Percentiles rank a stretch among this genome's conserved stretches.
Conservation (phyloP, 176 grass and related monocot genomes). For the Lolium multiflorum region DNA sequence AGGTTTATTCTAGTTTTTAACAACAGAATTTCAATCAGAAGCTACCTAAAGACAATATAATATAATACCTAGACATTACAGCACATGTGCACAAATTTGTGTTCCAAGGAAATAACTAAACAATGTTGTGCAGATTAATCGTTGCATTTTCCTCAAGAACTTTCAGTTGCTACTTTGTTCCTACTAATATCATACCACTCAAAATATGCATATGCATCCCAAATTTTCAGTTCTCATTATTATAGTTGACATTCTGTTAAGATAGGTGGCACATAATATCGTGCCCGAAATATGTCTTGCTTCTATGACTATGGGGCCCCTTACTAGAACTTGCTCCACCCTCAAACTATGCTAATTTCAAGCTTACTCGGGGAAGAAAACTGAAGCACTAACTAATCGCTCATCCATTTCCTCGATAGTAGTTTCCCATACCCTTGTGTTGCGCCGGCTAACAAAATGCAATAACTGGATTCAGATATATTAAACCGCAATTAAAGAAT, state of each 20-base stretch:
- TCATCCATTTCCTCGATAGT: neutral
- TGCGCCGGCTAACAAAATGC: conserved; percentile 13
- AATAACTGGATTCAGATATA: neutral
- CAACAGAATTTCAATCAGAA: neutral
- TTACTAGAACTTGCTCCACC: neutral
- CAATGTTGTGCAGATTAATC: neutral
- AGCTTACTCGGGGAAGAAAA: neutral
- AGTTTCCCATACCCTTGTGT: neutral
- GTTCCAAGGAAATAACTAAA: neutral
- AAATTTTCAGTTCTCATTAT: neutral
- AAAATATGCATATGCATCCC: neutral
- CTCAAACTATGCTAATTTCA: neutral
- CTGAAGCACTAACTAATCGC: neutral
- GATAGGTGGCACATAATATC: neutral
- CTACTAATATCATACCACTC: neutral
- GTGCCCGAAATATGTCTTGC: neutral
- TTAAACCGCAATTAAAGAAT: neutral
- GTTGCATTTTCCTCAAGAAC: neutral
- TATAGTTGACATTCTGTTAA: neutral
- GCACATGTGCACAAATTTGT: neutral
- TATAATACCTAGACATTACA: neutral
- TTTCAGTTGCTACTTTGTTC: neutral
- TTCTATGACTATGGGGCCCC: neutral
- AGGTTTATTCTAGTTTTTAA: neutral
- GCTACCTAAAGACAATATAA: neutral